Conservation (phyloP, 2,329 filamentous ascomycete species). For the Botrytis tulipae region DNA sequence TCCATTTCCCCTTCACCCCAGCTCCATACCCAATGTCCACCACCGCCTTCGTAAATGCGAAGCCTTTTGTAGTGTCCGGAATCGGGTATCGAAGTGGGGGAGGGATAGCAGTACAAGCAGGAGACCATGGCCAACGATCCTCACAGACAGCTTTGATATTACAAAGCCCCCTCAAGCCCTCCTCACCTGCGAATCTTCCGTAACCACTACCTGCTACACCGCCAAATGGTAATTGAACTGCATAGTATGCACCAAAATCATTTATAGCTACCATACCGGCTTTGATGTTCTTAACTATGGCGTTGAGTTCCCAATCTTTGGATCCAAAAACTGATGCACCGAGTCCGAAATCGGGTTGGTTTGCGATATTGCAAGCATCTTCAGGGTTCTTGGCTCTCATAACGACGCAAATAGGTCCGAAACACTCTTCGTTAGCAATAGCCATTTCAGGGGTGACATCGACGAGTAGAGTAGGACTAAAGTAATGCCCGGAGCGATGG, state of each 20-base stretch:
- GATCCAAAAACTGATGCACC: slow-evolving; percentile 85
- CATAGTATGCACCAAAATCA: slow-evolving; percentile 92
- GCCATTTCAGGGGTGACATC: slow-evolving; percentile 83
- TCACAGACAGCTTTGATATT: slow-evolving; percentile 85
- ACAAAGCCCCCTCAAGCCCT: slow-evolving; percentile 80
- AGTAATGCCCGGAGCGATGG: slow-evolving; percentile 82
- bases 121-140: slow-evolving; percentile 64
- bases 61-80: slow-evolving; percentile 58
- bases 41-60: slow-evolving; percentile 61
- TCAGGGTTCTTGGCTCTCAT: slow-evolving; percentile 66
- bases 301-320: slow-evolving; percentile 58
- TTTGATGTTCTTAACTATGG: slow-evolving; percentile 66
- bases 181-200: slow-evolving; percentile 86
- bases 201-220: slow-evolving; percentile 79
- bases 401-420: slow-evolving; percentile 84
- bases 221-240: slow-evolving; percentile 91
- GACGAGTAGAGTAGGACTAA: slow-evolving; percentile 84
- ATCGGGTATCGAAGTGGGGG: slow-evolving; percentile 80
- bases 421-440: slow-evolving; percentile 88
- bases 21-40: slow-evolving; percentile 60
- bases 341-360: slow-evolving; percentile 80
- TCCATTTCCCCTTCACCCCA: slow-evolving; percentile 32
- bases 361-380: slow-evolving; percentile 74
- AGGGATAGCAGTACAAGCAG: slow-evolving; percentile 75
- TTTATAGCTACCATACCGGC: slow-evolving; percentile 94